These are phyloP conservation scores for Pyracantha coccinea DNA, from an alignment of 331 rosid genomes.

Conservation along the genomic window DNA sequence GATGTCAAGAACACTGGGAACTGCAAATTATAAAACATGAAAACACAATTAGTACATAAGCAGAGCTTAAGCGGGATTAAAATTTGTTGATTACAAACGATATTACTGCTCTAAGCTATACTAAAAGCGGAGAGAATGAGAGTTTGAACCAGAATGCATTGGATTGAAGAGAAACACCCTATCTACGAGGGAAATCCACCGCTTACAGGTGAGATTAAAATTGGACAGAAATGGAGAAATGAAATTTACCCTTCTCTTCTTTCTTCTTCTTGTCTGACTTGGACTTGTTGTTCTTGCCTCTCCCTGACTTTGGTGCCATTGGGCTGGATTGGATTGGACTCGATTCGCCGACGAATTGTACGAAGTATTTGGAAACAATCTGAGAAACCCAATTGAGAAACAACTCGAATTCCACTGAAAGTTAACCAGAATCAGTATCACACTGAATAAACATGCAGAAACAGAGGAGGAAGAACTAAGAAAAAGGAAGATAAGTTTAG, in stretches of 20 bases:
- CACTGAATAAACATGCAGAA: not conserved
- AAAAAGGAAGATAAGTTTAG: not conserved
- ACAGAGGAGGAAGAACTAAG: not conserved
- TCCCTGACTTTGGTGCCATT: slow-evolving; percentile 83
- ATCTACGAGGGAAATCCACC: too few relatives aligned
- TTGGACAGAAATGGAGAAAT: not conserved
- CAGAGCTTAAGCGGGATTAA: too few relatives aligned
- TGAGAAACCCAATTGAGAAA: slow-evolving; percentile 6
- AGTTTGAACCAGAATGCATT: too few relatives aligned
- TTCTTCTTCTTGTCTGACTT: slow-evolving; percentile 84
- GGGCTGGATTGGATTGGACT: not conserved
- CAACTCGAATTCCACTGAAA: not conserved
- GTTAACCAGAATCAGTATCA: not conserved
- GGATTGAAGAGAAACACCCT: too few relatives aligned
- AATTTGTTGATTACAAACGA: too few relatives aligned
- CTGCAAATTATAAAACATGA: slow-evolving; percentile 10
- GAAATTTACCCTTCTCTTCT: slow-evolving; percentile 69
- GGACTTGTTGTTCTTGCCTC: slow-evolving; percentile 60
- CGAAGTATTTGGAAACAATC: not conserved
- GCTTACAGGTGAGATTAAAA: too few relatives aligned
- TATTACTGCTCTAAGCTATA: too few relatives aligned
- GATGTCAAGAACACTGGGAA: slow-evolving; percentile 68
- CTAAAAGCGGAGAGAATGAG: accelerated
- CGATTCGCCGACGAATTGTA: not conserved
- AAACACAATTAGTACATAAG: not conserved